Evolutionary conservation across 129 eudicot genomes (phyloP).

Genomic region (Smallanthus sonchifolius): DNA sequence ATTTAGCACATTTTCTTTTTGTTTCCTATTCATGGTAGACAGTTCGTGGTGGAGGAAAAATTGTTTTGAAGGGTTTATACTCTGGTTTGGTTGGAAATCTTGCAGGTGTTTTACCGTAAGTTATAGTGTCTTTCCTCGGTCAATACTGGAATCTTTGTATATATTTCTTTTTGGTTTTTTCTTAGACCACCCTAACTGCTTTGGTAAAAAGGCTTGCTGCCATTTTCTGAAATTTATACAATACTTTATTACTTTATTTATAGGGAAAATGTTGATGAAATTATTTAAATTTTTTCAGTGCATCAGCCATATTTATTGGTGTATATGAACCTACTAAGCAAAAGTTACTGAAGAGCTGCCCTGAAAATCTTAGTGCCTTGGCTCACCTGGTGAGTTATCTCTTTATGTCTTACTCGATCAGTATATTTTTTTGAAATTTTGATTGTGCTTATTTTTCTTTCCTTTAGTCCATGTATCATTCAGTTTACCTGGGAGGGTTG

Average conservation of each 20-base stretch:
- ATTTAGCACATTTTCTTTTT: neutral
- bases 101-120: constrained; percentile 88
- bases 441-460: neutral
- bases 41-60: constrained; percentile 79
- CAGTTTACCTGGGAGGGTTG: neutral
- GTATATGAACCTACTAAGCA: constrained; percentile 88
- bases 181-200: constrained; percentile 7
- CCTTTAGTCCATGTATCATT: neutral
- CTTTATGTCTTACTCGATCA: neutral
- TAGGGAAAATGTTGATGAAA: neutral
- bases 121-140: neutral
- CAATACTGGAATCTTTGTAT: neutral
- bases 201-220: constrained; percentile 1
- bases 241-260: neutral
- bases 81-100: constrained; percentile 86
- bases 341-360: constrained; percentile 56
- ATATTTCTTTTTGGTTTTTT: neutral
- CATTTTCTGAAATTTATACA: neutral
- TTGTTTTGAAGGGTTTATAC: constrained; percentile 69
- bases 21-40: constrained; percentile 35
- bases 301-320: constrained; percentile 86
- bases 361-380: constrained; percentile 71
- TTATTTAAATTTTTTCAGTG: constrained; percentile 42
- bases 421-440: neutral
- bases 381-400: constrained; percentile 70